Conservation (phyloP, 805 yeast genomes). For the Blastobotrys robertii region DNA sequence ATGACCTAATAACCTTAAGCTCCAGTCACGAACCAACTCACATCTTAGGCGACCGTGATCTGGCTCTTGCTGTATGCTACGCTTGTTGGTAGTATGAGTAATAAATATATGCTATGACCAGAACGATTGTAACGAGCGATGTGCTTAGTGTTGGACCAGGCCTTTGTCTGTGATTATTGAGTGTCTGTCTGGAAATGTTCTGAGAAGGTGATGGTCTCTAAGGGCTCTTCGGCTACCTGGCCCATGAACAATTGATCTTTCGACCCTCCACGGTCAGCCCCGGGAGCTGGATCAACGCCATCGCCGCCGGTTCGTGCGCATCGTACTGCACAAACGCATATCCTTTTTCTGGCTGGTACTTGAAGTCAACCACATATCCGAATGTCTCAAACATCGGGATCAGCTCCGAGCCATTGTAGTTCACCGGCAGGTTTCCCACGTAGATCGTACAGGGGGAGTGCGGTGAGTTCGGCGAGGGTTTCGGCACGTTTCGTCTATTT, state of each 20-base stretch:
- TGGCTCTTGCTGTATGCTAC: no score
- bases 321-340: constrained; percentile 86
- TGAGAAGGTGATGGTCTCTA: no score
- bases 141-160: no score
- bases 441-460: constrained; percentile 48
- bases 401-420: constrained; percentile 61
- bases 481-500: not conserved
- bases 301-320: constrained; percentile 79
- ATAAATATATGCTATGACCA: no score
- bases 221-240: constrained; percentile 52
- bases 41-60: no score
- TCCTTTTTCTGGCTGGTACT: constrained; percentile 70
- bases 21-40: no score
- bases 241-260: constrained; percentile 81
- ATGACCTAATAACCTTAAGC: no score
- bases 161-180: no score
- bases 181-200: no score
- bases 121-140: no score
- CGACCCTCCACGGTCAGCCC: constrained; percentile 63
- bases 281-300: constrained; percentile 69
- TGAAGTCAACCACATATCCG: constrained; percentile 75
- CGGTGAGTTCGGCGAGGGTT: constrained; percentile 1
- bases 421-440: constrained; percentile 75
- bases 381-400: constrained; percentile 66
- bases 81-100: no score